Conservation (phyloP, 2,329 filamentous ascomycete species). For the Orbilia ellipsospora region DNA sequence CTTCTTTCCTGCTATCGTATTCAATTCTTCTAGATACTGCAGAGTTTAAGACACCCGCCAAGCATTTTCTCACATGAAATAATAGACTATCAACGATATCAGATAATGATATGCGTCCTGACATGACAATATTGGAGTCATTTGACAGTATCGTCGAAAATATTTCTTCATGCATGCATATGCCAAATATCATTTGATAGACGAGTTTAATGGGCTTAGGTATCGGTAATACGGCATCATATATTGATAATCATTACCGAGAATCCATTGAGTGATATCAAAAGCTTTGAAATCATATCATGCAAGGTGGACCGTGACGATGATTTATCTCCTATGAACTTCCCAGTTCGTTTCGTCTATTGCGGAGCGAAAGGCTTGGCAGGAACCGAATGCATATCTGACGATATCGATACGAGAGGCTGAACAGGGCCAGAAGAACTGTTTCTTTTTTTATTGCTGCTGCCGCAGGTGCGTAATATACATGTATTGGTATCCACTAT, state of each 20-base stretch:
- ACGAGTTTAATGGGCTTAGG: neutral
- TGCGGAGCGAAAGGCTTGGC: slow-evolving; percentile 21
- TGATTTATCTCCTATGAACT: slow-evolving; percentile 4
- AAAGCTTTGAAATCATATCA: neutral
- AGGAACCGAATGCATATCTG: slow-evolving; percentile 14
- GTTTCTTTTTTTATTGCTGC: too few species aligned
- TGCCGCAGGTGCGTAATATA: too few species aligned
- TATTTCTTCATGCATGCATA: slow-evolving; percentile 5
- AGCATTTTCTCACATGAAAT: neutral
- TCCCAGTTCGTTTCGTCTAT: slow-evolving; percentile 26
- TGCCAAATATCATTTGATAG: neutral
- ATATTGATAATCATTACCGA: slow-evolving; percentile 11
- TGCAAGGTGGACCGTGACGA: slow-evolving; percentile 17
- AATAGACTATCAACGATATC: slow-evolving; percentile 9
- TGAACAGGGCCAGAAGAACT: slow-evolving; percentile 1
- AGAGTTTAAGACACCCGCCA: neutral
- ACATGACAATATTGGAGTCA: neutral
- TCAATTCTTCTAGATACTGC: neutral
- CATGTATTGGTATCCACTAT: neutral
- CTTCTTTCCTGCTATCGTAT: slow-evolving; percentile 4
- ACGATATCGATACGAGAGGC: neutral
- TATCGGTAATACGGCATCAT: slow-evolving; percentile 18
- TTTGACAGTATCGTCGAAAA: neutral
- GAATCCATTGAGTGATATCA: neutral
- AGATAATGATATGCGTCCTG: slow-evolving; percentile 9